Evolutionary conservation across 441 rosid species (phyloP).

Genomic region (California macrophylla): DNA sequence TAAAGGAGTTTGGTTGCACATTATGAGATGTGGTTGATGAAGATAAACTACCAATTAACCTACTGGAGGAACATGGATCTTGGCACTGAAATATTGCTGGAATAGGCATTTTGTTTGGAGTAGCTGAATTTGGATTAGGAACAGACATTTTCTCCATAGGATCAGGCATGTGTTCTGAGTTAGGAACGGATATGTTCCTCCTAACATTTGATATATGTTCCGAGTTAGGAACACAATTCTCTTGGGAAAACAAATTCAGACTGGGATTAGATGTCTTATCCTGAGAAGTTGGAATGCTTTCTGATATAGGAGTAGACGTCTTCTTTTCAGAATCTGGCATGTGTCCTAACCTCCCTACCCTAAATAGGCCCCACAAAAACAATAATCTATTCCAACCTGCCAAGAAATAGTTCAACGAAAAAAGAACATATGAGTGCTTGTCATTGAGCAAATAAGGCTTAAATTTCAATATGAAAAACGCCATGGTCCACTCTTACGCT

Average conservation of each 20-base stretch:
- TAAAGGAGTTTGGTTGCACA: conserved; percentile 8
- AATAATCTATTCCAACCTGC: conserved; percentile 31
- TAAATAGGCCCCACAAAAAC: conserved; percentile 31
- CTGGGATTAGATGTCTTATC: neutral
- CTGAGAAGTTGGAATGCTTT: conserved; percentile 9
- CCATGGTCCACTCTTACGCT: conserved; percentile 20
- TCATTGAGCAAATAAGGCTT: neutral
- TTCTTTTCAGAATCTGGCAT: conserved; percentile 1
- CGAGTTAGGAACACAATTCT: neutral
- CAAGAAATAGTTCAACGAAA: conserved; percentile 4
- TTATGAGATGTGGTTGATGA: neutral
- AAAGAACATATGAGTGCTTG: neutral
- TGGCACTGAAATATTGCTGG: conserved; percentile 6
- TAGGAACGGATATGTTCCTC: neutral
- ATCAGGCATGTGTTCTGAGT: neutral
- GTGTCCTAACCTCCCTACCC: conserved; percentile 13
- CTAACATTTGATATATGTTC: neutral
- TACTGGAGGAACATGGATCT: conserved; percentile 7
- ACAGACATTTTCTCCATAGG: neutral
- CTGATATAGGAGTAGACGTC: conserved; percentile 1
- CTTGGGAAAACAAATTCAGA: neutral
- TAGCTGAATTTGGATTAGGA: neutral
- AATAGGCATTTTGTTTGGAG: neutral
- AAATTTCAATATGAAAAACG: neutral
- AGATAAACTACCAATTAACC: conserved; percentile 11